Conservation (phyloP, 306 rosid species). For the Glycine tomentella region DNA sequence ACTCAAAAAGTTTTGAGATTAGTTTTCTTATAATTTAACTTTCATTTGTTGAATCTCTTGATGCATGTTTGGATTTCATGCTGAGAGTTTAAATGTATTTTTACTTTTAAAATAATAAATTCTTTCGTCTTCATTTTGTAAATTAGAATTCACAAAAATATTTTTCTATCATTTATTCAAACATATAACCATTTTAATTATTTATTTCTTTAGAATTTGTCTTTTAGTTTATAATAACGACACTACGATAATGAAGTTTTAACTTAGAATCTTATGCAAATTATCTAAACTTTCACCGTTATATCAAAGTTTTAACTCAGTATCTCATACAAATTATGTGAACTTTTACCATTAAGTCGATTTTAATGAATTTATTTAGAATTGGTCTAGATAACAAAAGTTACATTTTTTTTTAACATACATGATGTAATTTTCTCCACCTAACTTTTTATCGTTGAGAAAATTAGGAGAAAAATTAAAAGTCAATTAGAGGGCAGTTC, state of each 20-base stretch:
- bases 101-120: neutral
- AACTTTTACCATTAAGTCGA: neutral
- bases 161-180: neutral
- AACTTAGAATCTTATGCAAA: too few species aligned
- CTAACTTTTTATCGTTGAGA: neutral
- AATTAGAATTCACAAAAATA: neutral
- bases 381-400: too few species aligned
- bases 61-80: neutral
- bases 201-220: neutral
- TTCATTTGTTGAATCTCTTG: neutral
- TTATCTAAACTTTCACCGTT: too few species aligned
- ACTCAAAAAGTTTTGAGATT: neutral
- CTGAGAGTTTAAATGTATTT: neutral
- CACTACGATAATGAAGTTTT: too few species aligned
- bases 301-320: too few species aligned
- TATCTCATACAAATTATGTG: neutral
- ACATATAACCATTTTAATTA: neutral
- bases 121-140: neutral
- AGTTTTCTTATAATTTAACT: neutral
- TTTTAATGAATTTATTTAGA: neutral
- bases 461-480: neutral
- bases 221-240: neutral
- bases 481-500: neutral
- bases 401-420: too few species aligned
- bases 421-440: neutral